phyloP scores from a whole-genome alignment of 1,139 yeast genomes.

The Yarrowia galli region DNA sequence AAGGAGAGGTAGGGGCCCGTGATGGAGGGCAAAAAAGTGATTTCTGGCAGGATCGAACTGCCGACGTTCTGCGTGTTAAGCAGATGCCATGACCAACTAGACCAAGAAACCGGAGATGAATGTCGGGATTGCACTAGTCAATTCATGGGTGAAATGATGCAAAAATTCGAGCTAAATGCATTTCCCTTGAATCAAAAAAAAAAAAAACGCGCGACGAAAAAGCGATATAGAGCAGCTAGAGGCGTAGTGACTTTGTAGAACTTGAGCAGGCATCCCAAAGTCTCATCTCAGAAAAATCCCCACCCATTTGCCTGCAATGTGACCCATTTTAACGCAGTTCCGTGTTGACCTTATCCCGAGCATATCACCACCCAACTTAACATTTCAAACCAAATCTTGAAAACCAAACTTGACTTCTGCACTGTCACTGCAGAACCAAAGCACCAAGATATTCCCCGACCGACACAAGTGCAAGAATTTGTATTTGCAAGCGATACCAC shows the following conservation, averaged over 20 bases:
- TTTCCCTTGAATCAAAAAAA: no score
- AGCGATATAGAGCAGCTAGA: neutral
- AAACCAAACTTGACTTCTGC: neutral
- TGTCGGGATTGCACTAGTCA: neutral
- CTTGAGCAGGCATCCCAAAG: neutral
- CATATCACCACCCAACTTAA: neutral
- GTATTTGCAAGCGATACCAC: neutral
- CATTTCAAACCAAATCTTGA: neutral
- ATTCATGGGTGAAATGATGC: neutral
- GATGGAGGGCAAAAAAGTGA: slow-evolving; percentile 11
- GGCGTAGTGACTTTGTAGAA: neutral
- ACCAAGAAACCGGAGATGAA: slow-evolving; percentile 71
- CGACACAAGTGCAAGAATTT: neutral
- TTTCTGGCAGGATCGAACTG: slow-evolving; percentile 92
- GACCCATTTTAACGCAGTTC: neutral
- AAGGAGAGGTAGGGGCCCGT: neutral
- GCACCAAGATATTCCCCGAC: neutral
- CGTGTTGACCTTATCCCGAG: neutral
- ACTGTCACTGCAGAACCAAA: neutral
- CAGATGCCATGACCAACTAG: slow-evolving; percentile 99
- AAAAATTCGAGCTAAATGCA: neutral
- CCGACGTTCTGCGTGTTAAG: slow-evolving; percentile 99
- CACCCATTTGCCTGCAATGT: neutral
- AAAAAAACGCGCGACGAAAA: neutral
- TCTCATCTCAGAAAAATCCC: neutral